phyloP scores from a whole-genome alignment of 768 basidiomycete genomes.

The Phlegmacium glaucopus region DNA sequence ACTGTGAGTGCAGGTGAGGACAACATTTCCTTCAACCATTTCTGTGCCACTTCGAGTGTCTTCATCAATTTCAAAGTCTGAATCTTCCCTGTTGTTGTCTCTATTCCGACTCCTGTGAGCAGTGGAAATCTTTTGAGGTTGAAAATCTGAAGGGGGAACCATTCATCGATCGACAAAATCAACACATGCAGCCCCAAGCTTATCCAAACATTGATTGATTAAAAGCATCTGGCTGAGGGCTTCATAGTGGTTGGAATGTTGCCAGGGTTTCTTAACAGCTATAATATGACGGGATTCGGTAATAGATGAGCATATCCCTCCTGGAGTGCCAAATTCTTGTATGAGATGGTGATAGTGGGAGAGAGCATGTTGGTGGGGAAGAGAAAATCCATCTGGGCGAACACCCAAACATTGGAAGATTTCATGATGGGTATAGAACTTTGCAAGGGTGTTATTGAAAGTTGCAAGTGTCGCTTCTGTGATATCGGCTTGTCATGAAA shows the following conservation, averaged over 20 bases:
- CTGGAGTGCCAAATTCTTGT: conserved; percentile 11
- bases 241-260: conserved; percentile 17
- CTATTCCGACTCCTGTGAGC: background rate
- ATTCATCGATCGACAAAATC: conserved; percentile 19
- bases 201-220: background rate
- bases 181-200: background rate
- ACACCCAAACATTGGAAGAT: conserved; percentile 19
- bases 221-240: conserved; percentile 7
- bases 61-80: background rate
- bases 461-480: conserved; percentile 10
- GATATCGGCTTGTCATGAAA: conserved; percentile 12
- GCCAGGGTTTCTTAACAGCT: conserved; percentile 26
- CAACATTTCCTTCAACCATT: too few species aligned
- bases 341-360: conserved; percentile 9
- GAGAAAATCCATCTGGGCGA: conserved; percentile 6
- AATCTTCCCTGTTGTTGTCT: background rate
- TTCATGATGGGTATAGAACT: conserved; percentile 22
- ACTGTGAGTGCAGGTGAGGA: background rate
- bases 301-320: conserved; percentile 19
- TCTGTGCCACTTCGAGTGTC: background rate
- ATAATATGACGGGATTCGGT: conserved; percentile 21
- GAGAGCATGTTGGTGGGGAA: conserved; percentile 15
- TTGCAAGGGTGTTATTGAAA: conserved; percentile 17
- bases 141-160: conserved; percentile 3
- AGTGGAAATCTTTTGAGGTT: background rate